Percentiles rank a stretch among this genome's conserved stretches.
Evolutionary conservation across 208 protist species (phyloP).

Genomic region (Leishmania tarentolae): DNA sequence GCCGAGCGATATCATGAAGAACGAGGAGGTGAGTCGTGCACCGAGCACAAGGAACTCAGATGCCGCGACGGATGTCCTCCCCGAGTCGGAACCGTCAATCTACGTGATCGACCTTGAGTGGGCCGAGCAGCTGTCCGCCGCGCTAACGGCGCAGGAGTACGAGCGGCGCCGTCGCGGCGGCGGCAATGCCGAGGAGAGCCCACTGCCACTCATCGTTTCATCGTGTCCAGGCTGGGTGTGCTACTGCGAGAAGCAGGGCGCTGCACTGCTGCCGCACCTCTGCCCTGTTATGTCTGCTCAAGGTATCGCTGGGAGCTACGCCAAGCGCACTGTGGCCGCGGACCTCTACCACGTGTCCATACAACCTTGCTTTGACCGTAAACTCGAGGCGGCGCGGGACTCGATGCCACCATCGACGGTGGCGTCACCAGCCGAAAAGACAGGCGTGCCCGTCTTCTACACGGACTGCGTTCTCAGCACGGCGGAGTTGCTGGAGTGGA

Average conservation of each 20-base stretch:
- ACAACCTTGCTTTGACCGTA: constrained; percentile 99
- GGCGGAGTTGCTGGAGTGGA: constrained; percentile 91
- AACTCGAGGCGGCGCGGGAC: constrained; percentile 96
- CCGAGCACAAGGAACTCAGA: background rate
- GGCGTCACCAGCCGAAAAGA: constrained; percentile 7
- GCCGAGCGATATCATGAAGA: background rate
- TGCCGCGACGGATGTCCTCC: background rate
- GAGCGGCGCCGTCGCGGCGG: background rate
- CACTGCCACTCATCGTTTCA: constrained; percentile 94
- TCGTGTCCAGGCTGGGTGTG: constrained; percentile 98
- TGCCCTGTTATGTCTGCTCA: constrained; percentile 95
- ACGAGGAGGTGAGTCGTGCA: background rate
- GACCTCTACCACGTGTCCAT: constrained; percentile 94
- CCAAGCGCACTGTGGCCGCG: constrained; percentile 46
- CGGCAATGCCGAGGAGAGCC: background rate
- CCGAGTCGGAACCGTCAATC: constrained; percentile 1
- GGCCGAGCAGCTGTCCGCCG: constrained; percentile 72
- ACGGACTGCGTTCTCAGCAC: constrained; percentile 97
- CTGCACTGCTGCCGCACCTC: constrained; percentile 92
- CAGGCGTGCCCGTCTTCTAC: constrained; percentile 47
- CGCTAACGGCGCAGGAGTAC: constrained; percentile 88
- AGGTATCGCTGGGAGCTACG: constrained; percentile 96
- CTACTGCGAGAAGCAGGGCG: constrained; percentile 98
- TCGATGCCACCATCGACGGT: constrained; percentile 31
- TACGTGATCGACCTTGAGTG: constrained; percentile 85